Evolutionary conservation across 1,284 basidiomycete genomes (phyloP), one percentile per base, ranked within the genome.

Genomic region (Cryptococcus sp.): DNA sequence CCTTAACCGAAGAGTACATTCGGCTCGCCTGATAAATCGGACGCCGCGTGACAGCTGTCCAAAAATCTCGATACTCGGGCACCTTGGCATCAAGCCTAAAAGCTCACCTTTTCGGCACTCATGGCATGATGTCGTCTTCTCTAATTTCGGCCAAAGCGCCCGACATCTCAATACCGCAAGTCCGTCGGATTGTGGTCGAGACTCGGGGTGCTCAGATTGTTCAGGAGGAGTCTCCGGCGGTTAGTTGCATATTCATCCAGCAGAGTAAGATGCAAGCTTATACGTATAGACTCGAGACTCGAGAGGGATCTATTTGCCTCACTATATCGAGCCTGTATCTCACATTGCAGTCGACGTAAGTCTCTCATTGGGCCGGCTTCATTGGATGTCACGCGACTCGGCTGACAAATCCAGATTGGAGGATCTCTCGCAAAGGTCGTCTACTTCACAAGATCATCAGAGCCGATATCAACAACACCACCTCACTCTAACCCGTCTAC

Each of bases 361-460:
- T 83, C 34, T 2, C n/a, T n/a, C n/a, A n/a, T n/a, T n/a, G n/a
- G n/a, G n/a, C n/a, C n/a, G n/a, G n/a, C n/a, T n/a, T n/a, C n/a
- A n/a, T n/a, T n/a, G n/a, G n/a, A n/a, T n/a, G n/a, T n/a, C n/a
- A n/a, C n/a, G n/a, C 16, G 19, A 10, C 48, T 18, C 28, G 13
- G 43, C 42, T 46, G 40, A 52, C 19, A n/a, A n/a, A 16, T 25
- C 14, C 68, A 96, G 91, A 87, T 98, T 66, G 94, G 96, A 36
- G 94, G 94, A 32, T 98, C 93, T 4, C 79, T 99, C 13, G 94
- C 94, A 56, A 99, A 99, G 76, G 90, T 99, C 52, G 91, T 98
- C 64, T 99, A 98, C 78, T 98, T 98, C 74, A 96, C 91, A 49
- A 86, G 92, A 40, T 91, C 90, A 16, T 83, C 86, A 7, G 49